Base-by-base conservation (phyloP, 768 basidiomycete genomes). In the Rhodotorula paludigena region DNA sequence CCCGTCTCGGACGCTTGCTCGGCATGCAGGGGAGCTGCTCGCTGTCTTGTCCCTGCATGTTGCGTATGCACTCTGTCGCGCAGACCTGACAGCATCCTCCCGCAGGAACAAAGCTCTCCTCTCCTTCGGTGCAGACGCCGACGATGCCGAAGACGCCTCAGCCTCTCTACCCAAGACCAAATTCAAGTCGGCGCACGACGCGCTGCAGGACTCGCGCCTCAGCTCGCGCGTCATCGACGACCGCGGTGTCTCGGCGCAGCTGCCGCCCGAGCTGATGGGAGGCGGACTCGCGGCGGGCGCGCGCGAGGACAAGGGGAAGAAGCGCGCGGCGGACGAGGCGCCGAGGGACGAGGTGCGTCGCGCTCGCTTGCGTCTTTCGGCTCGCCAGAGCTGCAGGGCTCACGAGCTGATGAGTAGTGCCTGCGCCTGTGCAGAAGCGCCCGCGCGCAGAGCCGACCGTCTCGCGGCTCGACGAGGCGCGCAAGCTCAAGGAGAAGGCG, bases 41-140 rank as follows among this genome's bases (percentile, higher is more conserved):
- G n/a, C n/a, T n/a, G n/a, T n/a, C n/a, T n/a, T n/a, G n/a, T n/a
- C n/a, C n/a, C n/a, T n/a, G n/a, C n/a, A n/a, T n/a, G n/a, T n/a
- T n/a, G n/a, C n/a, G n/a, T n/a, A n/a, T n/a, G n/a, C n/a, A n/a
- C n/a, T n/a, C n/a, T n/a, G n/a, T n/a, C n/a, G n/a, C n/a, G n/a
- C n/a, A n/a, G n/a, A n/a, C n/a, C n/a, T n/a, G n/a, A n/a, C n/a
- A n/a, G n/a, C n/a, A n/a, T n/a, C n/a, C n/a, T n/a, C 28, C 32
- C 21, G 25, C 67, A 96, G 92, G 78, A 91, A 99, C 74, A 88
- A 89, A 16, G 89, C 88, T 63, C 79, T 99, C 16, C 78, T 98
- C 61, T 94, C 91, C 57, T 99, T 99, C 77, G 90, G 86, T n/a
- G 36, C 23, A 3, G 81, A 75, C 39, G 87, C 83, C 36, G 81